Evolutionary conservation across 768 basidiomycete species (phyloP).

Genomic region (Hericium coralloides): DNA sequence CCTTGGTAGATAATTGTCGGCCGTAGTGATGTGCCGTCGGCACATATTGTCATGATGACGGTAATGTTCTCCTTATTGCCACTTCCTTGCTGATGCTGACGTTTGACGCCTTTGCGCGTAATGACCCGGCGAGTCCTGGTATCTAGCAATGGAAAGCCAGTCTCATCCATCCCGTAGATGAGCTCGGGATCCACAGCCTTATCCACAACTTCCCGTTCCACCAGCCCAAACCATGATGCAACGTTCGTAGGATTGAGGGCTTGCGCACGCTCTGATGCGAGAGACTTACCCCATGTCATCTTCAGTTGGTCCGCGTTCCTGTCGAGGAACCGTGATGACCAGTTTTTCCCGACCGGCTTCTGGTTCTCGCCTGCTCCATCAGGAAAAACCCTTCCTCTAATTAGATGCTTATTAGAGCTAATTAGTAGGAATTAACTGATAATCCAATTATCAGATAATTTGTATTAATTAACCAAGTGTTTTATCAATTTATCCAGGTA

Average conservation of each 20-base stretch:
- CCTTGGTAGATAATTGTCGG: slow-evolving; percentile 36
- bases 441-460: too few species aligned
- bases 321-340: slow-evolving; percentile 22
- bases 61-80: slow-evolving; percentile 31
- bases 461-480: too few species aligned
- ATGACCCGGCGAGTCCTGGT: slow-evolving; percentile 23
- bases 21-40: slow-evolving; percentile 27
- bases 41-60: slow-evolving; percentile 33
- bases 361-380: slow-evolving; percentile 4
- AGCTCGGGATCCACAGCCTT: slow-evolving; percentile 15
- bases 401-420: too few species aligned
- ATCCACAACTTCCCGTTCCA: slow-evolving; percentile 13
- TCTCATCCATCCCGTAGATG: slow-evolving; percentile 28
- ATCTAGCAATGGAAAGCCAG: slow-evolving; percentile 21
- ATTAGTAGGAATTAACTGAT: too few species aligned
- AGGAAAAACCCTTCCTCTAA: too few species aligned
- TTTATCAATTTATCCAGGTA: too few species aligned
- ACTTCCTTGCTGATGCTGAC: slow-evolving; percentile 26
- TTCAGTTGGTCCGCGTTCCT: slow-evolving; percentile 21
- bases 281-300: slow-evolving; percentile 22
- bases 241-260: slow-evolving; percentile 31
- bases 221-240: slow-evolving; percentile 25
- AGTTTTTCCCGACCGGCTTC: slow-evolving; percentile 24
- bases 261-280: slow-evolving; percentile 25
- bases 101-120: slow-evolving; percentile 14